Evolutionary conservation across 2,329 filamentous ascomycete species (phyloP).

Genomic region (Cercospora zeae-maydis): DNA sequence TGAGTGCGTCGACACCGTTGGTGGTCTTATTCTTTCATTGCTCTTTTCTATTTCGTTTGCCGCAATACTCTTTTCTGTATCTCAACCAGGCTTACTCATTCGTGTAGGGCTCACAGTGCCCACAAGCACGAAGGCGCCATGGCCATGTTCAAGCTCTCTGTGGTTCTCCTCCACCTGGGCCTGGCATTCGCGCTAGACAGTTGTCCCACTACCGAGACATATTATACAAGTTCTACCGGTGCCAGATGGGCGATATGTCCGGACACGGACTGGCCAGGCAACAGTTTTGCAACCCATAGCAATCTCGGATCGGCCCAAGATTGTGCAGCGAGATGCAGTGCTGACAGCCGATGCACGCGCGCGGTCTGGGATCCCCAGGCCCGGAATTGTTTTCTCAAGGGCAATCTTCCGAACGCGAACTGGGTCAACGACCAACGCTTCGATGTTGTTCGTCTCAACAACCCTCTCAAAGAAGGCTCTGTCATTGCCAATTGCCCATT

Average conservation of each 20-base stretch:
- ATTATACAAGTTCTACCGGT: not conserved
- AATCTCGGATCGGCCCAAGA: not conserved
- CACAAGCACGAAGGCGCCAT: not conserved
- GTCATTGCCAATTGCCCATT: constrained; percentile 8
- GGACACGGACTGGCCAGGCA: not conserved
- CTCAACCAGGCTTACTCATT: not conserved
- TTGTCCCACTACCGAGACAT: not conserved
- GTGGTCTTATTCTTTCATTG: not conserved
- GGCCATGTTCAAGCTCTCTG: not conserved
- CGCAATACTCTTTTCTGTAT: not conserved
- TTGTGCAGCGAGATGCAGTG: constrained; percentile 1
- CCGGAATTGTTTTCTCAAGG: constrained; percentile 16
- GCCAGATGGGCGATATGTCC: constrained; percentile 5
- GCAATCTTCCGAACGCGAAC: not conserved
- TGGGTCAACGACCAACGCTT: constrained; percentile 8
- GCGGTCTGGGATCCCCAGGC: constrained; percentile 16
- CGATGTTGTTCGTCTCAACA: not conserved
- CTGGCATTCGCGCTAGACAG: not conserved
- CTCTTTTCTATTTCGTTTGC: not conserved
- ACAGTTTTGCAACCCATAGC: not conserved
- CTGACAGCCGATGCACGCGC: not conserved
- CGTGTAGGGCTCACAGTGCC: not conserved
- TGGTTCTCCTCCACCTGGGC: not conserved
- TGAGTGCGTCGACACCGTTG: not conserved
- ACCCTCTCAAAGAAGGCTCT: not conserved